Percentiles rank a stretch among this genome's conserved stretches.
These are phyloP conservation scores for Yamadazyma laniorum DNA, from an alignment of 805 yeast genomes.

Conservation along the genomic window DNA sequence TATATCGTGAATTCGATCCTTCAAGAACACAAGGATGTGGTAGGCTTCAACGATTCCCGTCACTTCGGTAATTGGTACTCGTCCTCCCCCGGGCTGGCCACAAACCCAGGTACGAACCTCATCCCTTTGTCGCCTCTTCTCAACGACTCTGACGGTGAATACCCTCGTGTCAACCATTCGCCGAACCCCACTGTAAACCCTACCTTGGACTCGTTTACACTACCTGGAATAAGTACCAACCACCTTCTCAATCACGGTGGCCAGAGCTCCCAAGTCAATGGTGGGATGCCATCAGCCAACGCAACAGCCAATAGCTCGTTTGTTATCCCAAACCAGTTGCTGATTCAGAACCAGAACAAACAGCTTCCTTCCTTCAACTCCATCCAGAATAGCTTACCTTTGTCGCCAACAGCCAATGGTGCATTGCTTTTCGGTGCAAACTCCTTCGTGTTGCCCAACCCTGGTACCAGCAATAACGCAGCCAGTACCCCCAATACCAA, in stretches of 20 bases:
- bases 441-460: not conserved
- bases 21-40: conserved; percentile 8
- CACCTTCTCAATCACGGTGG: conserved; percentile 2
- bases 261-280: conserved; percentile 2
- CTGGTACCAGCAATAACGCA: not conserved
- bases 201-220: conserved; percentile 10
- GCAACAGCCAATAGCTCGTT: conserved; percentile 7
- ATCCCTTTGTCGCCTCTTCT: conserved; percentile 31
- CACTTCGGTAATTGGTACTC: conserved; percentile 10
- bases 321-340: conserved; percentile 20
- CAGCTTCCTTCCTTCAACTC: conserved; percentile 36
- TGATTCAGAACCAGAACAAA: conserved; percentile 27
- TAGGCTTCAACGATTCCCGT: conserved; percentile 2
- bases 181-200: conserved; percentile 3
- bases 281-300: too few species aligned
- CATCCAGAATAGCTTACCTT: conserved; percentile 34
- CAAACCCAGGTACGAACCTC: conserved; percentile 13
- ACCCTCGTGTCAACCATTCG: conserved; percentile 8
- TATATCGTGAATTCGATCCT: conserved; percentile 7
- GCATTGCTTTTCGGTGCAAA: not conserved
- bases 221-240: conserved; percentile 13
- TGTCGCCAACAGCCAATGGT: conserved; percentile 20
- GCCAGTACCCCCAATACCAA: conserved; percentile 1
- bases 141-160: conserved; percentile 25
- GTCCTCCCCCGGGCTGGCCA: conserved; percentile 7